Evolutionary conservation across 805 yeast genomes (phyloP), one percentile per base, ranked within the genome.

Genomic region (Zygoascus biomembranicola): DNA sequence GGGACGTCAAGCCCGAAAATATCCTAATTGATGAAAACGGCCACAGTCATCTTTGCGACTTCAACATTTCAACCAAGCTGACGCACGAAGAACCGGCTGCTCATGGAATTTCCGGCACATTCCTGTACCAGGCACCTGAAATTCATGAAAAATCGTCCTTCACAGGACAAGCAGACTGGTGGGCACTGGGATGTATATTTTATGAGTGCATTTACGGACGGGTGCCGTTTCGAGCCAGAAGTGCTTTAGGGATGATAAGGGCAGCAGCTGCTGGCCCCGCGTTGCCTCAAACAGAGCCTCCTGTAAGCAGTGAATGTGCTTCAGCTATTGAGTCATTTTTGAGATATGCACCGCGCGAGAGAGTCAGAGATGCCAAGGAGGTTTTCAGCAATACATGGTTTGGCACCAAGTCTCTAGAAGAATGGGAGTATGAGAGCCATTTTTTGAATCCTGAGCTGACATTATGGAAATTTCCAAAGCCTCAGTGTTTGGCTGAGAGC

Each of bases 1-100:
- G 99, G 52, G 99, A 92, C 72, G 77, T 92, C 47, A 92, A 92
- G 68, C 98, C 99, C 0, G 97, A 92, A 64, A 92, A 92, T 68
- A 84, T 92, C 16, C 76, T 92, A 59, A 78, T 82, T 52, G 85
- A 81, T 61, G 92, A 82, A 66, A 81, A 84, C 69, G 97, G 97
- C 26, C 88, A 90, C 16, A 86, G 90, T 62, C 94, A 92, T 68
- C 88, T 87, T 71, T 97, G 92, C 51, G 99, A 94, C 70, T 94
- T 92, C 77, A 78, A 61, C 69, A 98, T 98, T 31, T 96, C 98
- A 2, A 97, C 97, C 8, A 87, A 87, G 67, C 92, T 90, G 13
- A 68, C 73, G 55, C 39, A 32, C 16, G 55, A 54, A n/a, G n/a
- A 42, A 2, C 57, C 59, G 2, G 42, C 50, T 5, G 55, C 59